phyloP scores from a whole-genome alignment of 371 early-diverging fungal species.

The Mucor circinelloides region DNA sequence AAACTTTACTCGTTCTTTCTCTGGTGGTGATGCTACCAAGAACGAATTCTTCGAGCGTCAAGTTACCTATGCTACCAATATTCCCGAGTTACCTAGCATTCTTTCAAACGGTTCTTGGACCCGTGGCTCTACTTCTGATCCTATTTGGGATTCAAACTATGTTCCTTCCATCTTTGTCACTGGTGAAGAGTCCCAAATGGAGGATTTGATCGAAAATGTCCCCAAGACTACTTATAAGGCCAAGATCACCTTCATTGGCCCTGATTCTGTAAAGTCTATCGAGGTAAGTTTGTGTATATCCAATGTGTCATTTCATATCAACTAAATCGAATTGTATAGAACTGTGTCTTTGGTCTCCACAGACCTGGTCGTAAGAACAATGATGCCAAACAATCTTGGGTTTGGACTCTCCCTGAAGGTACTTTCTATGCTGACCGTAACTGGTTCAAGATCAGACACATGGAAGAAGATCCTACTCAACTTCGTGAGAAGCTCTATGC shows the following conservation, averaged over 20 bases:
- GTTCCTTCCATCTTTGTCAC: conserved; percentile 54
- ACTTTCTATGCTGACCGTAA: conserved; percentile 43
- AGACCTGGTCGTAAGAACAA: conserved; percentile 44
- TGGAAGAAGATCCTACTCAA: conserved; percentile 63
- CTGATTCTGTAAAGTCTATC: conserved; percentile 32
- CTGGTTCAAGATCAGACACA: conserved; percentile 58
- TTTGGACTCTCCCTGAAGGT: conserved; percentile 44
- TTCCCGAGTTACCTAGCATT: conserved; percentile 57
- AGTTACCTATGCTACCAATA: conserved; percentile 53
- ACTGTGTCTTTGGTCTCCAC: conserved; percentile 25
- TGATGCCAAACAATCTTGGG: conserved; percentile 63
- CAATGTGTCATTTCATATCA: background rate
- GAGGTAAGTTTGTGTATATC: conserved; percentile 4
- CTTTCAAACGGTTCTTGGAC: conserved; percentile 40
- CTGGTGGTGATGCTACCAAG: conserved; percentile 37
- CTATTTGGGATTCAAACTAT: conserved; percentile 58
- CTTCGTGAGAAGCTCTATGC: conserved; percentile 62
- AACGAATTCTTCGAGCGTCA: conserved; percentile 55
- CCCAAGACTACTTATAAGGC: conserved; percentile 19
- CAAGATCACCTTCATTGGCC: conserved; percentile 42
- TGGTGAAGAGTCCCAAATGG: conserved; percentile 30
- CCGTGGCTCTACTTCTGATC: conserved; percentile 38
- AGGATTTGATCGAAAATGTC: conserved; percentile 31
- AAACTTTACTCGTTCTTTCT: conserved; percentile 48
- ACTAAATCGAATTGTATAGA: conserved; percentile 8